A percentile compares a stretch with the other conserved stretches of the same genome.
phyloP scores from a whole-genome alignment of 2,329 filamentous ascomycete genomes.

The Fusarium chuoi region DNA sequence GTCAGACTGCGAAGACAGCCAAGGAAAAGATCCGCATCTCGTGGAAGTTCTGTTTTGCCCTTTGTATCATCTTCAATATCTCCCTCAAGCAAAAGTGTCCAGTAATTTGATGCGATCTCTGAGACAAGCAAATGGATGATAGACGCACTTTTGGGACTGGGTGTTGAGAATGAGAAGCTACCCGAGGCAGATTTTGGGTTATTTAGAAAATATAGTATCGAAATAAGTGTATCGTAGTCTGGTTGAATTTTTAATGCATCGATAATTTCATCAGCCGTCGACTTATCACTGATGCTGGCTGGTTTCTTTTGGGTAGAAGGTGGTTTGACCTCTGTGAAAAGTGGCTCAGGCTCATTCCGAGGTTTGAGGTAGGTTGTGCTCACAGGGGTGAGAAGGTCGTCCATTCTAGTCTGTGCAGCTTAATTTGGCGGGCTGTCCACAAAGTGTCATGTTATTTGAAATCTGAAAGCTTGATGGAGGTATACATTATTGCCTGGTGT shows the following conservation, averaged over 20 bases:
- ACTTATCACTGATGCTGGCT: conserved; percentile 16
- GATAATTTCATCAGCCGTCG: conserved; percentile 63
- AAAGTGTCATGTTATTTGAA: neutral
- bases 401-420: conserved; percentile 54
- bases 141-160: conserved; percentile 76
- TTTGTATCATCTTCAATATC: conserved; percentile 32
- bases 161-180: conserved; percentile 48
- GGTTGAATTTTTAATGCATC: conserved; percentile 71
- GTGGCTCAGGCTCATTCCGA: conserved; percentile 48
- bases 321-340: conserved; percentile 52
- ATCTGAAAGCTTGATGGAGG: neutral
- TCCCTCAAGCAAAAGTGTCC: conserved; percentile 70
- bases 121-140: conserved; percentile 80
- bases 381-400: conserved; percentile 64
- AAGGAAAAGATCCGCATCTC: conserved; percentile 64
- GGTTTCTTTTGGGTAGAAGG: conserved; percentile 5
- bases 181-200: conserved; percentile 32
- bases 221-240: conserved; percentile 65
- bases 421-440: neutral
- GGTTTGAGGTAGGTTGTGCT: conserved; percentile 61
- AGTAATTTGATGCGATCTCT: conserved; percentile 84
- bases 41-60: conserved; percentile 30
- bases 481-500: neutral
- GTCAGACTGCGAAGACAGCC: conserved; percentile 76
- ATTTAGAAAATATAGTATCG: conserved; percentile 63